These are phyloP conservation scores for Fusarium duplospermum DNA, from an alignment of 2,329 filamentous ascomycete species.

Conservation along the genomic window DNA sequence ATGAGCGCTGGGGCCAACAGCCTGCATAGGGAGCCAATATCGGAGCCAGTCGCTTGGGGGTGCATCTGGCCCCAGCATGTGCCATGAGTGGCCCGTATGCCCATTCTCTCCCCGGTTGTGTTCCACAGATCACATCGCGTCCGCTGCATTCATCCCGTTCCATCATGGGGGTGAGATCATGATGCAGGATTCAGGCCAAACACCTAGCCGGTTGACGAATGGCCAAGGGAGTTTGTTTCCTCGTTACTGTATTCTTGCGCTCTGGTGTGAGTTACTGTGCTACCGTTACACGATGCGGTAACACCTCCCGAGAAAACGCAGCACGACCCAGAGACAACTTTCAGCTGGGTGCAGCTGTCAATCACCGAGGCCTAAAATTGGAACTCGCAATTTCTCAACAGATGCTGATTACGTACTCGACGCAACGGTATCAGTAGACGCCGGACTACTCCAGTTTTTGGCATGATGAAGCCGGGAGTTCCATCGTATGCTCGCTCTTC, in stretches of 20 bases:
- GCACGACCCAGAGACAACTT: background rate
- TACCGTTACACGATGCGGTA: background rate
- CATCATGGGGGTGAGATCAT: constrained; percentile 5
- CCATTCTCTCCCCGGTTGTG: constrained; percentile 13
- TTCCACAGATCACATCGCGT: constrained; percentile 34
- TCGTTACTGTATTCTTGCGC: background rate
- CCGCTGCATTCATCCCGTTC: constrained; percentile 23
- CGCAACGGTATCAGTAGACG: background rate
- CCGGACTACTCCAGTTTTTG: background rate
- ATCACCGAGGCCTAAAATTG: constrained; percentile 17
- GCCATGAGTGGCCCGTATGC: constrained; percentile 12
- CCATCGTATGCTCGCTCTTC: background rate
- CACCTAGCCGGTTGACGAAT: background rate
- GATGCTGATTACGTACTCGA: background rate
- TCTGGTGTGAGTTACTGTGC: background rate
- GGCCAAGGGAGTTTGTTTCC: background rate
- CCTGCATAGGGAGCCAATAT: constrained; percentile 13
- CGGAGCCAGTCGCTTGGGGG: constrained; percentile 21
- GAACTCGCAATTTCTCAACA: constrained; percentile 19
- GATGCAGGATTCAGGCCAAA: background rate
- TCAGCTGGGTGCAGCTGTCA: constrained; percentile 12
- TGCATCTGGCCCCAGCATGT: constrained; percentile 17
- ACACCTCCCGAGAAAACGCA: background rate
- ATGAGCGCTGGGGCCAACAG: constrained; percentile 21
- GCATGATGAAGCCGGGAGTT: background rate